Conservation (phyloP, 768 basidiomycete genomes). For the Hydnomerulius pinastri region DNA sequence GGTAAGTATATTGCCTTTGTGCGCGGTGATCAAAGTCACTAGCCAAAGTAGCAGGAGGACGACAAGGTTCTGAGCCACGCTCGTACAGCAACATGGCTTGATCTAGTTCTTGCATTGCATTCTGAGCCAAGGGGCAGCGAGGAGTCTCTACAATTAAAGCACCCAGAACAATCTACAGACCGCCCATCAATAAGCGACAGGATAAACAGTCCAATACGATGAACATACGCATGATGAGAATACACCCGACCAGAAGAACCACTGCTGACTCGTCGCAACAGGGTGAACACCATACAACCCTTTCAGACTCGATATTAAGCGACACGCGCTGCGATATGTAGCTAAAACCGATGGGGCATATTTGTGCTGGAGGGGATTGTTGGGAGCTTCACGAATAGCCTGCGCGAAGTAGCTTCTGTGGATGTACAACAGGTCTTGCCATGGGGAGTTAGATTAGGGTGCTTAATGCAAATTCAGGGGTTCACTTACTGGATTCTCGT, state of each 20-base stretch:
- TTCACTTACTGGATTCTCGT: too few relatives aligned
- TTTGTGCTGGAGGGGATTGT: too few relatives aligned
- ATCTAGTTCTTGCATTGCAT: constrained; percentile 42
- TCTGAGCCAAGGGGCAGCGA: too few relatives aligned
- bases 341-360: too few relatives aligned
- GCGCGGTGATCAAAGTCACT: constrained; percentile 3
- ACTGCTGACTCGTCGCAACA: constrained; percentile 33
- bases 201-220: neutral
- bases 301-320: constrained; percentile 41
- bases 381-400: too few relatives aligned
- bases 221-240: constrained; percentile 51
- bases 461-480: too few relatives aligned
- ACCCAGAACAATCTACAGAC: constrained; percentile 44
- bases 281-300: constrained; percentile 41
- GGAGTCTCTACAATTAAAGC: too few relatives aligned
- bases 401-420: too few relatives aligned
- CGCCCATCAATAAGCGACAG: neutral
- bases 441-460: too few relatives aligned
- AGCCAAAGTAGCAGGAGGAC: constrained; percentile 40
- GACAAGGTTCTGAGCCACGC: constrained; percentile 41
- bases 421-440: too few relatives aligned
- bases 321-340: too few relatives aligned
- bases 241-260: constrained; percentile 55
- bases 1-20: neutral
- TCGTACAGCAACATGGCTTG: constrained; percentile 42